A percentile compares a stretch with the other conserved stretches of the same genome.
Conservation (phyloP, 2,329 filamentous ascomycete genomes). For the Daldinia eschscholtzii region DNA sequence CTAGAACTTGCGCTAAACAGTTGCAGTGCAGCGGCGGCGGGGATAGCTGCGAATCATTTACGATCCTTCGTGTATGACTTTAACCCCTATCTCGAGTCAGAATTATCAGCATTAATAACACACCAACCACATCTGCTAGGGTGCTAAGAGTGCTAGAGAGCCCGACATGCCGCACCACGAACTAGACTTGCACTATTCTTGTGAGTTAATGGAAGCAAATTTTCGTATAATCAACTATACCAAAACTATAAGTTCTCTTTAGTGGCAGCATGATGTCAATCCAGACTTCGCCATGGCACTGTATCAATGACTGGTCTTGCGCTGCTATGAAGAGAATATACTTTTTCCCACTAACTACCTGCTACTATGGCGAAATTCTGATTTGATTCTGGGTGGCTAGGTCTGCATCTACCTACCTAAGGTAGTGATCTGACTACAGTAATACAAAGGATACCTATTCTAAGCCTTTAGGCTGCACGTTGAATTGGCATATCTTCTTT, state of each 20-base stretch:
- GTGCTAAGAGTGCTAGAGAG: not conserved
- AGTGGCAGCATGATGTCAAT: conserved; percentile 30
- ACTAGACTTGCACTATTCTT: conserved; percentile 16
- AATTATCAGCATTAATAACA: conserved; percentile 1
- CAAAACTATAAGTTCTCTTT: conserved; percentile 9
- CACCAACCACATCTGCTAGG: not conserved
- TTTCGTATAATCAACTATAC: conserved; percentile 5
- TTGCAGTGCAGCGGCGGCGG: conserved; percentile 25
- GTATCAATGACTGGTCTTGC: conserved; percentile 9
- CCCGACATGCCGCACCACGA: conserved; percentile 15
- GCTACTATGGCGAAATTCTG: conserved; percentile 23
- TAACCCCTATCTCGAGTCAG: conserved; percentile 14
- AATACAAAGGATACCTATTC: conserved; percentile 9
- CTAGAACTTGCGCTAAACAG: conserved; percentile 19
- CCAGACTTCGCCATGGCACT: conserved; percentile 16
- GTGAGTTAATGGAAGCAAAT: conserved; percentile 19
- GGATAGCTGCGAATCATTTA: not conserved
- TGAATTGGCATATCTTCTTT: conserved; percentile 17
- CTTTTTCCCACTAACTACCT: conserved; percentile 23
- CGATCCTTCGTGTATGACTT: not conserved
- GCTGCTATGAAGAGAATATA: conserved; percentile 15
- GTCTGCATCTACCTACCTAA: not conserved
- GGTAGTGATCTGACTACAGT: not conserved
- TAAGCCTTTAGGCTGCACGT: conserved; percentile 13
- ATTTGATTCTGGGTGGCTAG: conserved; percentile 25